Evolutionary conservation across 805 yeast species (phyloP).

Genomic region (Cyberlindnera mississippiensis): DNA sequence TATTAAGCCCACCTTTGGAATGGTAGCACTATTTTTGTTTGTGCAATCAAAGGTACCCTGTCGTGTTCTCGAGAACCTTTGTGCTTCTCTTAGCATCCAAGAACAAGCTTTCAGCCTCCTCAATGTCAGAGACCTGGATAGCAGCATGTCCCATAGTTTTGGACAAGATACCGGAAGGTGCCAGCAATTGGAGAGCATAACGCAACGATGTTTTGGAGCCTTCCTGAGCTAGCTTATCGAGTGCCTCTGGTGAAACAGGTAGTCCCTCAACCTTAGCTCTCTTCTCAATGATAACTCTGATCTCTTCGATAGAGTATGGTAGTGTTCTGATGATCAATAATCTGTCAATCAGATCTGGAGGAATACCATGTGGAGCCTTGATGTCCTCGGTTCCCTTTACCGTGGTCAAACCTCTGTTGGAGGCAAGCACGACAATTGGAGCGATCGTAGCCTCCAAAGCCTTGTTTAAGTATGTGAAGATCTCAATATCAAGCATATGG

Average conservation of each 20-base stretch:
- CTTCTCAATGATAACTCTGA: slow-evolving; percentile 74
- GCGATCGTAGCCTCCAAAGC: slow-evolving; percentile 91
- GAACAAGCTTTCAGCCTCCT: slow-evolving; percentile 78
- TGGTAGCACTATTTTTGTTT: no score
- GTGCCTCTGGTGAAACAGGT: slow-evolving; percentile 61
- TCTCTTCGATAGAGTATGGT: slow-evolving; percentile 83
- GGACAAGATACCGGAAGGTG: slow-evolving; percentile 86
- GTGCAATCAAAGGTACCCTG: slow-evolving; percentile 30
- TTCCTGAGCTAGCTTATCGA: slow-evolving; percentile 65
- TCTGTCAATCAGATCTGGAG: slow-evolving; percentile 91
- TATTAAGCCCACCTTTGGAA: background rate
- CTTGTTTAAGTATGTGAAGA: slow-evolving; percentile 90
- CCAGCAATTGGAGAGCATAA: slow-evolving; percentile 84
- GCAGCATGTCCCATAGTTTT: slow-evolving; percentile 68
- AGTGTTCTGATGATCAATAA: slow-evolving; percentile 87
- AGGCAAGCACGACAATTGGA: slow-evolving; percentile 92
- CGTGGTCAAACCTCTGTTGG: slow-evolving; percentile 90
- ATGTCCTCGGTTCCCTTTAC: slow-evolving; percentile 87
- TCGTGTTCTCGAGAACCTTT: slow-evolving; percentile 45
- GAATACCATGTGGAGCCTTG: slow-evolving; percentile 92
- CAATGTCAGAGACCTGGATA: slow-evolving; percentile 66
- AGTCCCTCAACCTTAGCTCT: slow-evolving; percentile 77
- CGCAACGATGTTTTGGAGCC: slow-evolving; percentile 82
- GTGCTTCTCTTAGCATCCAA: slow-evolving; percentile 84
- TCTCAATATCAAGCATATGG: slow-evolving; percentile 96